Percentiles rank a stretch among this genome's conserved stretches.
phyloP scores from a whole-genome alignment of 108 stramenopile species.

The Conticribra guillardii region DNA sequence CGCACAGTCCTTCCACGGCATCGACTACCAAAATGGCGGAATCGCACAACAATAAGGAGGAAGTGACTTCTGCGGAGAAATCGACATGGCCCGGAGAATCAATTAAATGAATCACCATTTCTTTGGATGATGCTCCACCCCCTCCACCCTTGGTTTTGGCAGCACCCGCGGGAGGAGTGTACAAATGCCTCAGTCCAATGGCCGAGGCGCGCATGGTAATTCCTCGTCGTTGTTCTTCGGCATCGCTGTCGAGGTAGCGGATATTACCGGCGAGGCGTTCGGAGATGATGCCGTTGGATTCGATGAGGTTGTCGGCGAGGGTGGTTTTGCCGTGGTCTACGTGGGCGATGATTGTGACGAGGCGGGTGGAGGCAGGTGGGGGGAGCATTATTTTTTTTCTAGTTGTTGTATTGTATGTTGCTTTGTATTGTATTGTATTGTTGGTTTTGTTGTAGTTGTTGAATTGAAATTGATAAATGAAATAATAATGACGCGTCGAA shows the following conservation, averaged over 20 bases:
- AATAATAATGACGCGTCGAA: too few species aligned
- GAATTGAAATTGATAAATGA: too few species aligned
- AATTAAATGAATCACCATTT: constrained; percentile 90
- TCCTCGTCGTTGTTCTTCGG: constrained; percentile 96
- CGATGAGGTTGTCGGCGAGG: constrained; percentile 92
- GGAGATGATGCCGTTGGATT: constrained; percentile 85
- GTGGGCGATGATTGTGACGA: constrained; percentile 98
- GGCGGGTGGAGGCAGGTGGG: constrained; percentile 78
- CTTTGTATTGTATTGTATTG: neutral
- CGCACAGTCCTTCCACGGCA: constrained; percentile 95
- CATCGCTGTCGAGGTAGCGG: constrained; percentile 83
- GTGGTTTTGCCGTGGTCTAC: constrained; percentile 99
- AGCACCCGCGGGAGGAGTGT: constrained; percentile 26
- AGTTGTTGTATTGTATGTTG: neutral
- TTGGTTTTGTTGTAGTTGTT: neutral
- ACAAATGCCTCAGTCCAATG: constrained; percentile 82
- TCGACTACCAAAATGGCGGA: constrained; percentile 95
- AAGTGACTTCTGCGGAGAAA: constrained; percentile 94
- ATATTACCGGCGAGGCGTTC: constrained; percentile 87
- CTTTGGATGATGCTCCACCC: constrained; percentile 24
- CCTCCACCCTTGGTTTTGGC: constrained; percentile 9
- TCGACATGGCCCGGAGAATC: constrained; percentile 99
- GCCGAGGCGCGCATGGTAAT: constrained; percentile 97
- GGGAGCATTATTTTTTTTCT: constrained; percentile 52
- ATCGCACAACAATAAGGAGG: constrained; percentile 93